Conservation (phyloP, 371 early-diverging fungal genomes). For the Mitosporidium daphniae region DNA sequence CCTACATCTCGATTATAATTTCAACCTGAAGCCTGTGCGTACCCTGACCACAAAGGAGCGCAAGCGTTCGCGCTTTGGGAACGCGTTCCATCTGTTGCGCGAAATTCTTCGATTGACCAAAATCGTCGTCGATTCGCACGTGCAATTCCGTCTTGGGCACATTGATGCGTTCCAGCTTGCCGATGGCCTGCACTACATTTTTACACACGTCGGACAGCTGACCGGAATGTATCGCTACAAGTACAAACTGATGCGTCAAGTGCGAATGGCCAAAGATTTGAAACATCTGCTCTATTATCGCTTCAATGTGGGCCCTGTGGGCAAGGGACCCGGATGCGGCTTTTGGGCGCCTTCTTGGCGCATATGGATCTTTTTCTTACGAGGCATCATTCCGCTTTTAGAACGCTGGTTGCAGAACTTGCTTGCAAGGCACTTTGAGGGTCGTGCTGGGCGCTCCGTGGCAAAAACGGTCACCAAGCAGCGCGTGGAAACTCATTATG, state of each 20-base stretch:
- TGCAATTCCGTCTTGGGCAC: constrained; percentile 74
- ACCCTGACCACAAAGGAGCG: constrained; percentile 94
- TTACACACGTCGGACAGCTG: constrained; percentile 90
- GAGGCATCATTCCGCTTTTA: constrained; percentile 78
- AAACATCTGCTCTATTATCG: constrained; percentile 9
- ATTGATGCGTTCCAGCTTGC: constrained; percentile 84
- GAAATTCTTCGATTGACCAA: constrained; percentile 91
- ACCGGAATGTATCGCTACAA: constrained; percentile 99
- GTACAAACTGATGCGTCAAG: constrained; percentile 86
- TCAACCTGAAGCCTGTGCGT: constrained; percentile 81
- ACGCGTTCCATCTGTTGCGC: constrained; percentile 63
- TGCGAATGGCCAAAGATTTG: constrained; percentile 26
- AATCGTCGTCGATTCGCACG: constrained; percentile 72
- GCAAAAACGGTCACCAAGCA: constrained; percentile 94
- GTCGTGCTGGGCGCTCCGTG: constrained; percentile 71
- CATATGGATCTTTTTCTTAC: constrained; percentile 92
- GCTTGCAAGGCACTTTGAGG: constrained; percentile 86
- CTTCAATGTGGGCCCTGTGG: constrained; percentile 82
- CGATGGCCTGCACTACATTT: constrained; percentile 79
- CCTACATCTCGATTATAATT: constrained; percentile 84
- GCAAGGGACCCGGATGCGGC: constrained; percentile 80
- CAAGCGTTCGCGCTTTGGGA: constrained; percentile 92
- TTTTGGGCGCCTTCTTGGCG: constrained; percentile 98
- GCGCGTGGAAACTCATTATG: constrained; percentile 84
- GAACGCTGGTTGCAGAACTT: constrained; percentile 89